Evolutionary conservation across 176 grass and related monocot genomes (phyloP), one percentile per base, ranked within the genome.

Genomic region (Rhipidocladum racemiflorum): DNA sequence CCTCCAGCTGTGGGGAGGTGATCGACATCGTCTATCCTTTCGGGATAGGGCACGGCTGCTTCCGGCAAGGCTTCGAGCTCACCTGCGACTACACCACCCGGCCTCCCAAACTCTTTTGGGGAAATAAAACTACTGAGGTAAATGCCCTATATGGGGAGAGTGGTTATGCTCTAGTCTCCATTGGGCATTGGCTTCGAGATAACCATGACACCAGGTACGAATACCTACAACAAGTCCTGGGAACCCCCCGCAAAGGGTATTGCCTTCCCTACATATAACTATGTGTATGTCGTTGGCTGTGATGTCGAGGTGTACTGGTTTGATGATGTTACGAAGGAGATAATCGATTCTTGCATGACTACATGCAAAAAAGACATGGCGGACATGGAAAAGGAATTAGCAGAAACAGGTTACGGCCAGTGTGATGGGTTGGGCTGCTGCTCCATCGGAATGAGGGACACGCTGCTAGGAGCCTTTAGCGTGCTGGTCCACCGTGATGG

Each of bases 261-360:
- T 7, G 20, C 6, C 0, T 3, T 53, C 17, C 0, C 1, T 0
- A 7, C 16, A 53, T 17, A 49, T 49, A 0, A 0, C 17, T 7
- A 5, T 21, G 0, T 51, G 50, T 53, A 21, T 8, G 50, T 53
- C 6, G 20, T 54, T 51, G 51, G 51, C 2, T 54, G 51, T 21
- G 20, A 1, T 21, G 51, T 54, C 7, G 51, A 54, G 51, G 18
- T 54, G 18, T 21, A 54, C 51, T 21, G 2, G 51, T 21, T 54
- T 3, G 6, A 54, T 21, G 6, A 8, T 54, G 51, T 9, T 21
- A 54, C 13, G 45, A 46, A 21, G 18, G 51, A n/a, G 1, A 2
- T 3, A 20, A 54, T 54, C 18, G 51, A 20, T 54, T 54, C 51
- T 54, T 54, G 20, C 51, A 21, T 54, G 18, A n/a, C 18, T 54